Evolutionary conservation across 2,329 filamentous ascomycete genomes (phyloP).

Genomic region (Metarhizium album): DNA sequence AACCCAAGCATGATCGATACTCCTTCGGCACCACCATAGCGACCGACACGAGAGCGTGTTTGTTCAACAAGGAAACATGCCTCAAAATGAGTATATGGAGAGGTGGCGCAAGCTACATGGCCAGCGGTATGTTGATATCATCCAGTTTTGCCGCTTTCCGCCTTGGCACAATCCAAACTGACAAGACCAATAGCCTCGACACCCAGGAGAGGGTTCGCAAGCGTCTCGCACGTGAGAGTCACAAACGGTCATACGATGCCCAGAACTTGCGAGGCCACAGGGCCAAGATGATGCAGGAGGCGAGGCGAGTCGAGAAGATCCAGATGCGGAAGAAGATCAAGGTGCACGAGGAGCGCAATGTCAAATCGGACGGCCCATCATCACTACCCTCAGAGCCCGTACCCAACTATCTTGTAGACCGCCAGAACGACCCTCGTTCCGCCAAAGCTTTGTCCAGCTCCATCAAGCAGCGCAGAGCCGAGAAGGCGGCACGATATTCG

Average conservation of each 20-base stretch:
- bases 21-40: too few relatives aligned
- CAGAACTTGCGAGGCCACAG: constrained; percentile 68
- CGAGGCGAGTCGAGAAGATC: constrained; percentile 94
- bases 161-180: constrained; percentile 41
- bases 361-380: constrained; percentile 77
- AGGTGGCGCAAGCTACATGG: constrained; percentile 51
- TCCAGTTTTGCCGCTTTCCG: constrained; percentile 78
- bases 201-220: too few relatives aligned
- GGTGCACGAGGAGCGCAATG: constrained; percentile 89
- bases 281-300: constrained; percentile 89
- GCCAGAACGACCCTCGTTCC: constrained; percentile 41
- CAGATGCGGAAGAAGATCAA: constrained; percentile 94
- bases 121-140: constrained; percentile 62
- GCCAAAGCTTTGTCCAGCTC: constrained; percentile 66
- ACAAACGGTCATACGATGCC: too few relatives aligned
- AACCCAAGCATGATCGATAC: too few relatives aligned
- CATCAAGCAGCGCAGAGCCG: constrained; percentile 90
- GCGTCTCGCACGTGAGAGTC: too few relatives aligned
- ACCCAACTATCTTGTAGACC: constrained; percentile 87
- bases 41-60: too few relatives aligned
- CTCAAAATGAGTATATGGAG: constrained; percentile 74
- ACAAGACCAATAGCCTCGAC: too few relatives aligned
- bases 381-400: constrained; percentile 64
- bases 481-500: constrained; percentile 87
- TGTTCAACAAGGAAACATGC: constrained; percentile 24